These are phyloP conservation scores for Fusarium musae DNA, from an alignment of 2,329 filamentous ascomycete genomes.

Conservation along the genomic window DNA sequence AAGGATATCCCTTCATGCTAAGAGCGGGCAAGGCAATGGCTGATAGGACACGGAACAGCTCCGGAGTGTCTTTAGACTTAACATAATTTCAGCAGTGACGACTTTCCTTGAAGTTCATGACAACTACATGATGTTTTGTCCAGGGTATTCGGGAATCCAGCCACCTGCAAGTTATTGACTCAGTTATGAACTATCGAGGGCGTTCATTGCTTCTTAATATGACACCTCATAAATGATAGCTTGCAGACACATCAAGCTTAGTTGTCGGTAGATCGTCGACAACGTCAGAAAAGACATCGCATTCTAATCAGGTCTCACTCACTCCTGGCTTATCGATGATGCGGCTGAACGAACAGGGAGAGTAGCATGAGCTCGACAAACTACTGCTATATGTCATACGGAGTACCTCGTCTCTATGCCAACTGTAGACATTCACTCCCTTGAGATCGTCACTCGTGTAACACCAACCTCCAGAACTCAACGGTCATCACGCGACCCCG, in stretches of 20 bases:
- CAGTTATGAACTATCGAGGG: background rate
- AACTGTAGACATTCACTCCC: constrained; percentile 2
- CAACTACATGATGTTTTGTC: background rate
- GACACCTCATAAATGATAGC: constrained; percentile 8
- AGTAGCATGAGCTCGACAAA: background rate
- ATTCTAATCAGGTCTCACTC: background rate
- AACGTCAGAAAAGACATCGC: background rate
- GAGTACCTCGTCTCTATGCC: constrained; percentile 1
- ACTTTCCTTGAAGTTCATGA: background rate
- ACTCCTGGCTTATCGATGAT: background rate
- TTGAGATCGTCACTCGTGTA: constrained; percentile 5
- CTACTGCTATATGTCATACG: background rate
- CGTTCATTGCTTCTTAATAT: background rate
- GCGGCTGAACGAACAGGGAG: background rate
- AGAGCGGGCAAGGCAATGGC: background rate
- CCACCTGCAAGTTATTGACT: background rate
- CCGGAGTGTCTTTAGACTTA: background rate
- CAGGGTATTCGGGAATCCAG: background rate
- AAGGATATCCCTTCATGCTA: background rate
- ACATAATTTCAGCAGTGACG: background rate
- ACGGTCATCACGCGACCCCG: background rate
- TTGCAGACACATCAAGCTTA: background rate
- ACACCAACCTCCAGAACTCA: background rate
- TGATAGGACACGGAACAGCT: background rate
- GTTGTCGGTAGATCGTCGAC: background rate